Percentiles rank a stretch among this genome's conserved stretches.
Evolutionary conservation across 805 yeast genomes (phyloP).

Genomic region (Lipomyces spencermartinsiae): DNA sequence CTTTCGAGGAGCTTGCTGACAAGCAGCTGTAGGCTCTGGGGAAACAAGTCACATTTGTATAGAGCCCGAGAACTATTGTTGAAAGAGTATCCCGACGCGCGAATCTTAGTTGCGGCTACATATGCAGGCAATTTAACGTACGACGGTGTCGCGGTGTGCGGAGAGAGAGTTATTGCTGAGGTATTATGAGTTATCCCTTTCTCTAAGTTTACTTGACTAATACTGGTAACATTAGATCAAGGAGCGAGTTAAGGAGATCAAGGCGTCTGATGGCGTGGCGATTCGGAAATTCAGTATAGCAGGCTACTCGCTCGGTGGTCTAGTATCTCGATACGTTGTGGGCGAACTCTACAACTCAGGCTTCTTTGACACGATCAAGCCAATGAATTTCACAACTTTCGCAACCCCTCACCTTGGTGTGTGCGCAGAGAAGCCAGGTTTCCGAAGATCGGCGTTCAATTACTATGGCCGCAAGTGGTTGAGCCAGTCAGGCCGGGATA

Average conservation of each 20-base stretch:
- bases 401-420: slow-evolving; percentile 81
- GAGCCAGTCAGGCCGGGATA: slow-evolving; percentile 64
- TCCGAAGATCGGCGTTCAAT: slow-evolving; percentile 52
- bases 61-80: slow-evolving; percentile 54
- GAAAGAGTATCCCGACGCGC: slow-evolving; percentile 48
- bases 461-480: slow-evolving; percentile 59
- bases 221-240: slow-evolving; percentile 43
- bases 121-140: slow-evolving; percentile 52
- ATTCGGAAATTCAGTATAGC: slow-evolving; percentile 72
- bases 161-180: slow-evolving; percentile 73
- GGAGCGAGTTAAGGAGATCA: slow-evolving; percentile 54
- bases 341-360: slow-evolving; percentile 65
- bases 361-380: slow-evolving; percentile 64
- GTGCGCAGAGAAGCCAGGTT: slow-evolving; percentile 53
- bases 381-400: slow-evolving; percentile 68
- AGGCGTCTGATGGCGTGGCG: slow-evolving; percentile 49
- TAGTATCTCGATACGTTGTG: slow-evolving; percentile 75
- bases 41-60: slow-evolving; percentile 64
- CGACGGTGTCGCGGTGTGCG: slow-evolving; percentile 81
- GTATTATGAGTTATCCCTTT: slow-evolving; percentile 46
- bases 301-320: slow-evolving; percentile 92
- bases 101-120: slow-evolving; percentile 40
- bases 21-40: slow-evolving; percentile 57
- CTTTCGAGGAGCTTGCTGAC: background rate
- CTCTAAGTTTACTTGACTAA: background rate